Evolutionary conservation across 1,284 basidiomycete genomes (phyloP).

Genomic region (Xerocomus nothofagi): DNA sequence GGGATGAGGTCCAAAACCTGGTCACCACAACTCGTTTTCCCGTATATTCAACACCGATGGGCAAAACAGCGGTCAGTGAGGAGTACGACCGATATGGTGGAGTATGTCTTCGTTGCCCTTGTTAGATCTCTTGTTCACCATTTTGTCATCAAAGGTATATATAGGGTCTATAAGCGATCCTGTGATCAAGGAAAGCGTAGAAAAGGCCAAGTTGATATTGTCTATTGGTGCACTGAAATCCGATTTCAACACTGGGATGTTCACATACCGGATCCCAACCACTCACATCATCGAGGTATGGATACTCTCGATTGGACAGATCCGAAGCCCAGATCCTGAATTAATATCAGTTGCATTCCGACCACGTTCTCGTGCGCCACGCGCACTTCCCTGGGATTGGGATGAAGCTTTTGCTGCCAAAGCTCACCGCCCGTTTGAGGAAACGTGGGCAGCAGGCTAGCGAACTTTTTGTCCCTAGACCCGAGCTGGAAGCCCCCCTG

Average conservation of each 20-base stretch:
- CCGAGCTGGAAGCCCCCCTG: constrained; percentile 46
- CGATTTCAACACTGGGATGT: constrained; percentile 92
- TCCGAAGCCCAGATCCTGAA: constrained; percentile 5
- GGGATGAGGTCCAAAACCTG: constrained; percentile 68
- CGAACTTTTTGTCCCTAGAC: constrained; percentile 51
- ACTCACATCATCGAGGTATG: constrained; percentile 62
- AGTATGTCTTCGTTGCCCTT: constrained; percentile 38
- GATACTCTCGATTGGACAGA: not conserved
- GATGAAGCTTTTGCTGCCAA: constrained; percentile 73
- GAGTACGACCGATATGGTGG: constrained; percentile 85
- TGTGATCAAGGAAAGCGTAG: constrained; percentile 73
- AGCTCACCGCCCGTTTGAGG: constrained; percentile 58
- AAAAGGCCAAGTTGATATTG: constrained; percentile 81
- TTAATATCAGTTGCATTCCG: constrained; percentile 73
- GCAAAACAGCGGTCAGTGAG: constrained; percentile 83
- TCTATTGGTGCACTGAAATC: constrained; percentile 79
- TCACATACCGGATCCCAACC: constrained; percentile 70
- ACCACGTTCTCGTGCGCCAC: constrained; percentile 69
- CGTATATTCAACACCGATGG: constrained; percentile 86
- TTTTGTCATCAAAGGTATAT: constrained; percentile 57
- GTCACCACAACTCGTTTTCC: constrained; percentile 72
- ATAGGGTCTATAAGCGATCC: constrained; percentile 78
- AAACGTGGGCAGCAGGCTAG: constrained; percentile 41
- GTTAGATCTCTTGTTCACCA: constrained; percentile 10
- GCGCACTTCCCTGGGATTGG: constrained; percentile 63